Base-by-base conservation (phyloP, 106 monocot genomes). In the Phalaenopsis aphrodite region DNA sequence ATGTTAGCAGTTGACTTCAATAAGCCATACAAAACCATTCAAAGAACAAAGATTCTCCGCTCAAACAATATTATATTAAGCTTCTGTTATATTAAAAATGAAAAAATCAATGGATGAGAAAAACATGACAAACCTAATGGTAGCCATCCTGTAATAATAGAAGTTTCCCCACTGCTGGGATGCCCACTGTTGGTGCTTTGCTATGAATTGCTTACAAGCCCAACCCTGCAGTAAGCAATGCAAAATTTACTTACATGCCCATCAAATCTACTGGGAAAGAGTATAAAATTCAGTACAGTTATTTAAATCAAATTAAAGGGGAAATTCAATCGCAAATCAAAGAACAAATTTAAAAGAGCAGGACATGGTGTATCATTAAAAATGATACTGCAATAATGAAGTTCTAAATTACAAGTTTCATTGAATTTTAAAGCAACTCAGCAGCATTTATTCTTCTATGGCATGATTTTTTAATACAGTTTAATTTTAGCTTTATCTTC, bases 111-210 rank as follows among this genome's bases (percentile, higher is more conserved):
- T 42, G 42, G 19, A 74, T 74, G 74, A 43, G 4, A 76, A 76
- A 18, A 14, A 42, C 14, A 30, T 76, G 16, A 37, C 65, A 81
- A 84, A 93, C 93, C 90, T 93, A 80, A 93, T 93, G 39, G 66
- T 88, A 46, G 87, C 86, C 93, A 93, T 93, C 76, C 88, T 86
- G 77, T 87, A 90, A 79, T 87, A 93, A 82, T 88, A 84, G 81
- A 93, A 93, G 78, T 93, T 93, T 41, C 93, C 93, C 93, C 93
- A 93, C 58, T 90, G 88, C 68, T 90, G 90, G 19, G 93, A 90
- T 78, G 86, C 81, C 87, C 88, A 87, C 56, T 90, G 93, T 81
- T 90, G 93, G 84, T 93, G 90, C 66, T 93, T 93, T 48, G 81
- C 65, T 55, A 81, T 68, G 76, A 85, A 90, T 65, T 75, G 88